Conservation (phyloP, 2,329 filamentous ascomycete species). For the Drechslerella stenobrocha region DNA sequence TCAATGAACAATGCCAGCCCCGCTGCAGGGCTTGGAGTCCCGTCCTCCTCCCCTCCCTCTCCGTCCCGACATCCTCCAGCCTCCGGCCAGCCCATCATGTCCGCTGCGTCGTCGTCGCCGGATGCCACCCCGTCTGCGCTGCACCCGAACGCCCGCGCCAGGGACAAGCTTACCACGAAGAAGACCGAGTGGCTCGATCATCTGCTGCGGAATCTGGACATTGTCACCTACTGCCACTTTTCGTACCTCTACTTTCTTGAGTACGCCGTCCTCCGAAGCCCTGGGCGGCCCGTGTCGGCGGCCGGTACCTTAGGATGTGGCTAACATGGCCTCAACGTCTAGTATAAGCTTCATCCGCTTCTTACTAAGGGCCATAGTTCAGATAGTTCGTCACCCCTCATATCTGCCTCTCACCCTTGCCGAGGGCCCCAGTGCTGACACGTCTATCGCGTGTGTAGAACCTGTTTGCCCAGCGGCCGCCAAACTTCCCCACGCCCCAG, state of each 20-base stretch:
- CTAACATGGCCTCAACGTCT: slow-evolving; percentile 5
- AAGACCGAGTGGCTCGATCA: slow-evolving; percentile 63
- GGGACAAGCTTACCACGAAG: slow-evolving; percentile 59
- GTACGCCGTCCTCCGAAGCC: slow-evolving; percentile 57
- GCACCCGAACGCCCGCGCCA: slow-evolving; percentile 41
- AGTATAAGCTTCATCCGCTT: slow-evolving; percentile 70
- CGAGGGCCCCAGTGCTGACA: slow-evolving; percentile 2
- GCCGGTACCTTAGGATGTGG: background rate
- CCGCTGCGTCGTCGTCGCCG: slow-evolving; percentile 18
- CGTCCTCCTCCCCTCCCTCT: slow-evolving; percentile 40
- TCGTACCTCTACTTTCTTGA: slow-evolving; percentile 72
- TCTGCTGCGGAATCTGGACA: slow-evolving; percentile 66
- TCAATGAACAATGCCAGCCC: slow-evolving; percentile 49
- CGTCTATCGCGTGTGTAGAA: slow-evolving; percentile 17
- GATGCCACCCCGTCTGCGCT: slow-evolving; percentile 37
- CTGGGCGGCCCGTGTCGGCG: background rate
- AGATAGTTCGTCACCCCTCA: slow-evolving; percentile 54
- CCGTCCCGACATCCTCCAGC: slow-evolving; percentile 29
- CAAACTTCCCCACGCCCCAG: slow-evolving; percentile 68
- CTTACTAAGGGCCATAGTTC: slow-evolving; percentile 63
- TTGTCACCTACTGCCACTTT: slow-evolving; percentile 67
- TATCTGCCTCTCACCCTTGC: background rate
- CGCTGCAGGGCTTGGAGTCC: slow-evolving; percentile 48
- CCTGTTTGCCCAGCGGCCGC: slow-evolving; percentile 51
- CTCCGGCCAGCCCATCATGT: slow-evolving; percentile 29